Evolutionary conservation across 257 asterid genomes (phyloP).

Genomic region (Marsdenia floribunda): DNA sequence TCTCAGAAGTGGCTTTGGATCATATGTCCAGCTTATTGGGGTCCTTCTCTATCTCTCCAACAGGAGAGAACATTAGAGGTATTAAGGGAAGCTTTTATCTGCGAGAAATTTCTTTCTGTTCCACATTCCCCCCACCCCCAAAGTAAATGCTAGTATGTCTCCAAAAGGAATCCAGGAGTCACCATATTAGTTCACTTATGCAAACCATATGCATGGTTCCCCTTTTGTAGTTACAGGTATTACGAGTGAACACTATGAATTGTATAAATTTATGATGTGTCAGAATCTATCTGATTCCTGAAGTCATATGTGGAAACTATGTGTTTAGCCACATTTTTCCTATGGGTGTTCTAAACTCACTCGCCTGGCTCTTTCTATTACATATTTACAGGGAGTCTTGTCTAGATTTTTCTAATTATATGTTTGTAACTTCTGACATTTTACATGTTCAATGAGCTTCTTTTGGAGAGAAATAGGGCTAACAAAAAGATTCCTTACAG

Average conservation of each 20-base stretch:
- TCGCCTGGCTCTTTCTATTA: background rate
- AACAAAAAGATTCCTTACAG: conserved; percentile 27
- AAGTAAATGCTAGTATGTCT: background rate
- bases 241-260: background rate
- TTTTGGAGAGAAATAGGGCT: background rate
- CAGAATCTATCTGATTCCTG: background rate
- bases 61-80: conserved; percentile 61
- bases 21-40: conserved; percentile 64
- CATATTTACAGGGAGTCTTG: background rate
- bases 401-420: background rate
- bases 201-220: background rate
- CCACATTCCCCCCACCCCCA: background rate
- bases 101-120: background rate
- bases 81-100: conserved; percentile 17
- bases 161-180: background rate
- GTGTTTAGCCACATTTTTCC: background rate
- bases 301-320: background rate
- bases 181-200: background rate
- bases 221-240: background rate
- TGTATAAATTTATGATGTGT: background rate
- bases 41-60: conserved; percentile 58
- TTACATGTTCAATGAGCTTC: background rate
- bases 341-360: background rate
- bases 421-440: background rate
- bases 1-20: conserved; percentile 71